Evolutionary conservation across 352 stramenopile species (phyloP).

Genomic region (Nannochloropsis limnetica): DNA sequence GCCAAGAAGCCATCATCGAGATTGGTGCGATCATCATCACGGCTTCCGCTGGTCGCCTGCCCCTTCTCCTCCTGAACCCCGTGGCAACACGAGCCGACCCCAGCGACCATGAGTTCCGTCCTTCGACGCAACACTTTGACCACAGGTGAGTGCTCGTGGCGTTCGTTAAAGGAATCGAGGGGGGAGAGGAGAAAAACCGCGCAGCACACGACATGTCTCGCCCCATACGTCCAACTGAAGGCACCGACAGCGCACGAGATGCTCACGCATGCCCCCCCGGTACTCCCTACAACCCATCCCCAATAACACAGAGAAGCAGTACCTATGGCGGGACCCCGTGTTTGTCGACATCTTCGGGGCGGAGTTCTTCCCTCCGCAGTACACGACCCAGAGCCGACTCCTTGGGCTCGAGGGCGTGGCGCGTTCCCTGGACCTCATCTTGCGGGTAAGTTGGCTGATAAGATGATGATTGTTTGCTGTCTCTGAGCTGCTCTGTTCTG

Average conservation of each 20-base stretch:
- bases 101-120: constrained; percentile 9
- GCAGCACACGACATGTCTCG: neutral
- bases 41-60: neutral
- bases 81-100: neutral
- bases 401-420: constrained; percentile 13
- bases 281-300: neutral
- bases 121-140: constrained; percentile 18
- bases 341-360: constrained; percentile 20
- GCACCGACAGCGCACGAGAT: neutral
- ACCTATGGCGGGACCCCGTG: constrained; percentile 27
- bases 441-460: neutral
- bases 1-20: neutral
- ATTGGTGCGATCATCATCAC: neutral
- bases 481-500: neutral
- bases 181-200: neutral
- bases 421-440: constrained; percentile 26
- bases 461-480: neutral
- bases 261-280: neutral
- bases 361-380: constrained; percentile 20
- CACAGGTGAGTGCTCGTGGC: neutral
- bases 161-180: neutral
- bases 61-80: neutral
- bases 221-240: neutral
- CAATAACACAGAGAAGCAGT: constrained; percentile 16
- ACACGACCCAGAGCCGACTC: constrained; percentile 21